A percentile compares a stretch with the other conserved stretches of the same genome.
Evolutionary conservation across 2,329 filamentous ascomycete species (phyloP).

Genomic region (Claviceps lovelessii): DNA sequence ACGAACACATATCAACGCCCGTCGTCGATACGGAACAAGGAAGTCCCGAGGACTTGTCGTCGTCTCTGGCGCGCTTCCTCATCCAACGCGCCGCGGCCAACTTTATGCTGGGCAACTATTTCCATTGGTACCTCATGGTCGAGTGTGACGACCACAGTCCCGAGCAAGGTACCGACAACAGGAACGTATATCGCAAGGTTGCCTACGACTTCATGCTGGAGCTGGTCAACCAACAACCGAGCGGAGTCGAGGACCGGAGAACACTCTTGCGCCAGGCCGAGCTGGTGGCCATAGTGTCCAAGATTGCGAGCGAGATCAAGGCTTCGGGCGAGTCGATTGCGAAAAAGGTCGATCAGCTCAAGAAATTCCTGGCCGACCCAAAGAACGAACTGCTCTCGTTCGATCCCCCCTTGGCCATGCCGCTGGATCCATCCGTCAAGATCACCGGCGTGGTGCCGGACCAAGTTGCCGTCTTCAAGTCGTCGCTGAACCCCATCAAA

Average conservation of each 20-base stretch:
- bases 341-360: conserved; percentile 71
- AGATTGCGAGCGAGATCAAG: conserved; percentile 79
- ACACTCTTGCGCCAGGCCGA: conserved; percentile 77
- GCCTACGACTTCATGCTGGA: conserved; percentile 94
- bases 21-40: conserved; percentile 38
- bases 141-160: conserved; percentile 79
- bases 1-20: conserved; percentile 53
- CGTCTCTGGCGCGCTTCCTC: conserved; percentile 65
- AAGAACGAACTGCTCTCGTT: conserved; percentile 78
- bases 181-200: conserved; percentile 79
- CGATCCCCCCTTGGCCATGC: conserved; percentile 74
- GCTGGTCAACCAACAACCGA: conserved; percentile 53
- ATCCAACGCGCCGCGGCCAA: conserved; percentile 79
- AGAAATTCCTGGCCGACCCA: conserved; percentile 70
- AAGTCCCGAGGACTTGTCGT: conserved; percentile 57
- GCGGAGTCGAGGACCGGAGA: conserved; percentile 59
- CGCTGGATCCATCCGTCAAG: conserved; percentile 70
- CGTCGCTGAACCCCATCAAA: conserved; percentile 78
- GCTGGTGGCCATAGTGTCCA: conserved; percentile 71
- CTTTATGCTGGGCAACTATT: conserved; percentile 81
- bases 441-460: conserved; percentile 71
- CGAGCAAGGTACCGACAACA: conserved; percentile 59
- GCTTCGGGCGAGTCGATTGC: conserved; percentile 62
- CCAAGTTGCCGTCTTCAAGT: conserved; percentile 88
- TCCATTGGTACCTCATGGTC: conserved; percentile 98